Base-by-base conservation (phyloP, 345 rosid genomes). In the Cardiospermum halicacabum region DNA sequence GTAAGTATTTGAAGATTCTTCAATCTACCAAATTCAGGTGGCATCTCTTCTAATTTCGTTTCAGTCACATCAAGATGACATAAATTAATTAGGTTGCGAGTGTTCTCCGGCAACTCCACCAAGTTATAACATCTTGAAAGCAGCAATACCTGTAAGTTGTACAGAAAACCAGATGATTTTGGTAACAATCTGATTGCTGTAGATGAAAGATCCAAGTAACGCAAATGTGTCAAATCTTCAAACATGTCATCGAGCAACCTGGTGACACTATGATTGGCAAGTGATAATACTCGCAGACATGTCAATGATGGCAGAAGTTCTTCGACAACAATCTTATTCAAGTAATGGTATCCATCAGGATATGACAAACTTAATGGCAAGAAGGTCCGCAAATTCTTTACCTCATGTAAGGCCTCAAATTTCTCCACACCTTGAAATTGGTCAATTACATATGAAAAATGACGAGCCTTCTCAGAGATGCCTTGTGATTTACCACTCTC, bases 211-310 rank as follows among this genome's bases (percentile, higher is more conserved):
- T 71, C 67, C 56, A 79, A 50, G 53, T 75, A 79, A 6, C 84
- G 69, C 1, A 71, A 62, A 21, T 75, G 78, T 53, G 59, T 77
- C 3, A 82, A 53, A 53, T 73, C 66, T 43, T 75, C 70, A 25
- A 75, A 71, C 66, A 73, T 73, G 62, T 70, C 61, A 16, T 72
- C 61, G 27, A 69, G 60, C 61, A 39, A 15, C 25, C 8, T 60
- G 19, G 66, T 26, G 5, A 77, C 71, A 18, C 37, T 18, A 51
- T 69, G 73, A 24, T 80, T 65, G 5, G 66, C 64, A 28, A 82
- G 62, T 54, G 75, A 77, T 57, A 82, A 61, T 37, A 77, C 81
- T 42, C 86, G 65, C 66, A 79, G 63, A 50, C 69, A 70, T 3
- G 58, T 61, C 12, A 72, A 65, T 12, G 16, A 69, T 25, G 76